phyloP scores from a whole-genome alignment of 371 early-diverging fungal species.

The Mortierella sp. region DNA sequence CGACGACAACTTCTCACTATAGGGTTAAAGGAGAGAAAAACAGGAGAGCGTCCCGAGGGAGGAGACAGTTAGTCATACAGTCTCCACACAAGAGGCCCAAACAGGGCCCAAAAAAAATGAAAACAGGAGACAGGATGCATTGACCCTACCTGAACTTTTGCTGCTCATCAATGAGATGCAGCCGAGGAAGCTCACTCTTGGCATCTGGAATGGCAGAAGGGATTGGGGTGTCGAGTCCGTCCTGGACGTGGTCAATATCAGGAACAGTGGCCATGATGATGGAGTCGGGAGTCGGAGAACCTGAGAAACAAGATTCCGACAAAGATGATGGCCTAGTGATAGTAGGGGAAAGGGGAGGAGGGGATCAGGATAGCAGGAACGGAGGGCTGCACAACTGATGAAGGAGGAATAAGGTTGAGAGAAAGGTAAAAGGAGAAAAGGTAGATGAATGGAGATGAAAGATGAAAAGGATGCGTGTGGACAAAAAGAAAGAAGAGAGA shows the following conservation, averaged over 20 bases:
- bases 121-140: background rate
- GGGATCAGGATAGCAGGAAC: background rate
- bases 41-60: background rate
- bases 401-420: no score
- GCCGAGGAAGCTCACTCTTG: constrained; percentile 60
- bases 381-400: background rate
- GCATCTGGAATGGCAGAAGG: constrained; percentile 33
- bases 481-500: background rate
- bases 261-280: constrained; percentile 46
- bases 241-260: constrained; percentile 49
- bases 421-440: background rate
- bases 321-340: background rate
- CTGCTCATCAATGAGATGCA: constrained; percentile 87
- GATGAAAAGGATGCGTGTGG: background rate
- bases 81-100: no score
- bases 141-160: constrained; percentile 81
- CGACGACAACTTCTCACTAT: constrained; percentile 70
- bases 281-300: background rate
- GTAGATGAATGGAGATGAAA: constrained; percentile 2
- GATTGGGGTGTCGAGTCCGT: constrained; percentile 31
- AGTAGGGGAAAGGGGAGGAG: background rate
- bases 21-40: constrained; percentile 12
- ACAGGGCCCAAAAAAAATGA: background rate
- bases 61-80: background rate
- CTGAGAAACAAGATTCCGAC: background rate